Base-by-base conservation (phyloP, 352 stramenopile species). In the Pythium diclinum region DNA sequence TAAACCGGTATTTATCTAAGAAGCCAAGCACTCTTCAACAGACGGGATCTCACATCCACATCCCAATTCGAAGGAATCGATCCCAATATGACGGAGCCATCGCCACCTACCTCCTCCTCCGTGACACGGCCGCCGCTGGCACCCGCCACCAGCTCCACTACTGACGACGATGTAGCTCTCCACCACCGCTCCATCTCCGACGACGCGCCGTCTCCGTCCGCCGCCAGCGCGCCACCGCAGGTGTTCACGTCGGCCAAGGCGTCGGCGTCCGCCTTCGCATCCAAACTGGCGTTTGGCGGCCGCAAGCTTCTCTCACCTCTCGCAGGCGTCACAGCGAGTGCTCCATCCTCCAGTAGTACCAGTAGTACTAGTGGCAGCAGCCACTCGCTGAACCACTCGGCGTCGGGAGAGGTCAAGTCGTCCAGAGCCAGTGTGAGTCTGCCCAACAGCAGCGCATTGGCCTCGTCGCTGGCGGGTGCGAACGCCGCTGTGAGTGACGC, bases 221-320 rank as follows among this genome's bases (percentile, higher is more conserved):
- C 77, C 1, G 56, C 62, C 3, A 76, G 76, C 61, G 71, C 77
- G 21, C 81, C 81, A 11, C 69, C 81, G 19, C 81, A 73, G 0
- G 65, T 56, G 23, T 61, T 47, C 59, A 63, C 51, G 17, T 58
- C 59, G 16, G 80, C 83, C 38, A 77, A 83, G 30, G 85, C 80
- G 10, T 80, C 86, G 61, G 80, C 83, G 11, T 70, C 74, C 3
- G 59, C 68, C 1, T 75, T 78, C 21, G 72, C 69, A 19, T 88
- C 79, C 14, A 88, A 85, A 28, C 55, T 91, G 30, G 69, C 78
- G 7, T 75, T 87, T 38, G 71, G 78, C 34, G 75, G 79, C 7
- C 77, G 79, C 28, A 78, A 76, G 57, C 71, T 87, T 59, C 65
- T 91, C 42, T 85, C 79, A 8, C 82, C 82, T 21, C 42, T 86